A percentile compares a stretch with the other conserved stretches of the same genome.
These are phyloP conservation scores for Pulicaria dysenterica DNA, from an alignment of 129 eudicot genomes.

Conservation along the genomic window DNA sequence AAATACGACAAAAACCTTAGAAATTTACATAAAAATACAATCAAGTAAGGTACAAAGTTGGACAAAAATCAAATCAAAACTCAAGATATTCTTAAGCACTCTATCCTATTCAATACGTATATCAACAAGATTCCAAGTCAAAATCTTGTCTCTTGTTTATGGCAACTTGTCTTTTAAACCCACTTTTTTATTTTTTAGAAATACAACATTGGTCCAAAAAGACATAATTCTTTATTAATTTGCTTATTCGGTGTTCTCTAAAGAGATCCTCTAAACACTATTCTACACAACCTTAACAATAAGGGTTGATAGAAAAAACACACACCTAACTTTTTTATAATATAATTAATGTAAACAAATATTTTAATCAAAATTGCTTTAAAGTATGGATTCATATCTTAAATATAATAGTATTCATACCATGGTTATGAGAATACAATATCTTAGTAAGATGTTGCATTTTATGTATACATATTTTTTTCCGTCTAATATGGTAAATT, in stretches of 20 bases:
- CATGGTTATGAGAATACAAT: no score
- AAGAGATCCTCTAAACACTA: conserved; percentile 23
- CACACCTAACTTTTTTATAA: neutral
- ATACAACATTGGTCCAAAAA: conserved; percentile 22
- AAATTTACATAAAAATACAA: conserved; percentile 15
- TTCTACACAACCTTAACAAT: conserved; percentile 30
- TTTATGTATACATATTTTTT: no score
- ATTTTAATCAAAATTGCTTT: neutral
- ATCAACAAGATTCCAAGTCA: conserved; percentile 34
- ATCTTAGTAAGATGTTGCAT: no score
- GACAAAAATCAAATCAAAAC: conserved; percentile 34
- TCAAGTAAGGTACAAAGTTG: conserved; percentile 26
- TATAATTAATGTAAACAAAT: conserved; percentile 8
- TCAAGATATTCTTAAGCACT: conserved; percentile 28
- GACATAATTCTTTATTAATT: neutral
- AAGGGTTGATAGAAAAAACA: conserved; percentile 11
- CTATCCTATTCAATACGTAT: conserved; percentile 36
- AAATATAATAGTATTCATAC: no score
- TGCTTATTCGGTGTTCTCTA: conserved; percentile 27
- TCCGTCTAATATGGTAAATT: no score
- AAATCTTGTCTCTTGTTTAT: conserved; percentile 32
- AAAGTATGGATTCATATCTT: neutral
- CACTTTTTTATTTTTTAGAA: conserved; percentile 5
- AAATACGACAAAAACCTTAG: conserved; percentile 20
- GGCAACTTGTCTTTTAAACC: conserved; percentile 22